A percentile compares a stretch with the other conserved stretches of the same genome.
Conservation (phyloP, 2,329 filamentous ascomycete genomes). For the Hymenoscyphus fructigenus region DNA sequence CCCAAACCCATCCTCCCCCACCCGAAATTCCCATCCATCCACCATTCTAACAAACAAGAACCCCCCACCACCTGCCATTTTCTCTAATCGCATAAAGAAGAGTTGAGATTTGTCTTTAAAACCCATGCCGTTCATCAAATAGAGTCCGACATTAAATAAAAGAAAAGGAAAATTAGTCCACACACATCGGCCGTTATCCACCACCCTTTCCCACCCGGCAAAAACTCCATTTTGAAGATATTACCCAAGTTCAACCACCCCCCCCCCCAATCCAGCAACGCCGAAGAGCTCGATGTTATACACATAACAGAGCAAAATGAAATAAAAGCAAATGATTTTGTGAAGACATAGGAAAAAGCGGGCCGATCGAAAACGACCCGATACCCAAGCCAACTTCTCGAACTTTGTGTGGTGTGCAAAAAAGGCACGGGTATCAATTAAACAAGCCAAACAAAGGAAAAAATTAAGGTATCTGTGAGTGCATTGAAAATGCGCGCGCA, state of each 20-base stretch:
- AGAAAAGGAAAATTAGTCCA: background rate
- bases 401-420: conserved; percentile 24
- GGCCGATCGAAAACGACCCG: conserved; percentile 13
- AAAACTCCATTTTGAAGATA: conserved; percentile 3
- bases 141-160: background rate
- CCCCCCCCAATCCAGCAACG: conserved; percentile 17
- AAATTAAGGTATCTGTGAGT: conserved; percentile 3
- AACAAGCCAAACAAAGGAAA: conserved; percentile 28
- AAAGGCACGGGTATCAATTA: conserved; percentile 35
- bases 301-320: conserved; percentile 31
- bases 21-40: conserved; percentile 10
- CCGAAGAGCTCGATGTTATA: conserved; percentile 36
- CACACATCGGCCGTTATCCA: conserved; percentile 10
- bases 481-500: conserved; percentile 16
- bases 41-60: conserved; percentile 9
- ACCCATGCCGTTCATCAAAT: conserved; percentile 6
- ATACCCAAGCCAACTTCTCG: conserved; percentile 29
- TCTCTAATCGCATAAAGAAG: conserved; percentile 16
- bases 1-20: background rate
- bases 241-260: background rate
- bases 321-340: conserved; percentile 9
- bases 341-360: conserved; percentile 20
- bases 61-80: conserved; percentile 6
- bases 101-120: conserved; percentile 34
- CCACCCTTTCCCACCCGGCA: background rate